phyloP scores from a whole-genome alignment of 1,284 basidiomycete genomes.

The Ustilago cynodontis region DNA sequence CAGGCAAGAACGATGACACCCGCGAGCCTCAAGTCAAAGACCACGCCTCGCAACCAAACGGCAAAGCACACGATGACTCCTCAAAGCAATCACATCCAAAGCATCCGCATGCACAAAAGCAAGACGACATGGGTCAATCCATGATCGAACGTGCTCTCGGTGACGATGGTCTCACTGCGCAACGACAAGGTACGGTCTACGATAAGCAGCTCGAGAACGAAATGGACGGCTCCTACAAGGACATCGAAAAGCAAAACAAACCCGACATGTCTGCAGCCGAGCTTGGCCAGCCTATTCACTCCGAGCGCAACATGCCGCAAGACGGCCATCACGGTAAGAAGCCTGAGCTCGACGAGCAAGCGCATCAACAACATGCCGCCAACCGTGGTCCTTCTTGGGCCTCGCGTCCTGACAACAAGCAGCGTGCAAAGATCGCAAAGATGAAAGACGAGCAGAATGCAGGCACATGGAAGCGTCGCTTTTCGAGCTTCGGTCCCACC shows the following conservation, averaged over 20 bases:
- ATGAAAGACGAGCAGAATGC: constrained; percentile 47
- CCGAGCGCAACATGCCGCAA: constrained; percentile 30
- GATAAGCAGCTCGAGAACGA: constrained; percentile 46
- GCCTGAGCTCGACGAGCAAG: constrained; percentile 14
- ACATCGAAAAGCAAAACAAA: constrained; percentile 31
- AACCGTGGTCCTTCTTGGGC: constrained; percentile 60
- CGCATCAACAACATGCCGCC: constrained; percentile 39
- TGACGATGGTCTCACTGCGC: constrained; percentile 37
- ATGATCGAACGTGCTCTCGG: constrained; percentile 50
- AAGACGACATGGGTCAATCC: constrained; percentile 46
- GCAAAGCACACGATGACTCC: background rate
- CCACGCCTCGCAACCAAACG: background rate
- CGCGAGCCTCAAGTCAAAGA: constrained; percentile 7
- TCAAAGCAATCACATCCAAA: constrained; percentile 14
- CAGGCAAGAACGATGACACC: background rate
- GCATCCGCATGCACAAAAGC: background rate
- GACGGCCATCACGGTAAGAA: constrained; percentile 7
- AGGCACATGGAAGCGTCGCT: constrained; percentile 39
- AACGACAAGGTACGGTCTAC: constrained; percentile 41
- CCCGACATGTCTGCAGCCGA: constrained; percentile 31
- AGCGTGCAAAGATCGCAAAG: constrained; percentile 58
- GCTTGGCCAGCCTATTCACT: constrained; percentile 38
- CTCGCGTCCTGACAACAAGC: constrained; percentile 55
- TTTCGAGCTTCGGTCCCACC: constrained; percentile 34
- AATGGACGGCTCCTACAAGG: constrained; percentile 43